Base-by-base conservation (phyloP, 73 alveolate species). In the Tetrahymena malaccensis region DNA sequence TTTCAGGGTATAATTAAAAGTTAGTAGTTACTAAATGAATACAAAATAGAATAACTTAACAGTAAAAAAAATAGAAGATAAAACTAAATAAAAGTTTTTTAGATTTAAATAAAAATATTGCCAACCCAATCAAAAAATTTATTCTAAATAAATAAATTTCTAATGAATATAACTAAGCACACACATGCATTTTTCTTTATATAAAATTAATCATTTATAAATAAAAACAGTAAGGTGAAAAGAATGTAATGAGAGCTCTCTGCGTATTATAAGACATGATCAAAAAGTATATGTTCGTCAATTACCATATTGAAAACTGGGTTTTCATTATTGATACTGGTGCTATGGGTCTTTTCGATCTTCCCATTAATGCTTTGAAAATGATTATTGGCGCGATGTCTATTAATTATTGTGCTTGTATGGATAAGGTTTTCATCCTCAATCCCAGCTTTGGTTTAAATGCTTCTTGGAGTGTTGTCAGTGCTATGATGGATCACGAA, bases 401-500 rank as follows among this genome's bases (percentile, higher is more conserved):
- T 31, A 94, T 95, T 15, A 95, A 95, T 95, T 95, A 85, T 93
- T 95, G 96, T 43, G 96, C 95, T 50, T 95, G 97, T 50, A 56
- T 95, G 58, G 95, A 95, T 56, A 95, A 89, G 25, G 95, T 95
- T 50, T 95, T 85, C 57, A 83, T 95, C 16, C 94, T 95, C 25
- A 95, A 89, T 38, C 97, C 95, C 0, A 85, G 95, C 27, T 85
- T 93, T 95, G 70, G 94, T 50, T 50, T 95, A 16, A 95, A 94
- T 85, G 70, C 94, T 89, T 95, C 97, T n/a, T 95, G 97, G 97
- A 95, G 94, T 40, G 93, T 95, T 89, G 97, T 95, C 43, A 34
- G 94, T 22, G 97, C 97, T 89, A 55, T 85, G 70, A 94, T 94
- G 93, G 96, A 95, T 95, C 95, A 94, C 11, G 97, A 95, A 56